Percentiles rank a stretch among this genome's conserved stretches.
phyloP scores from a whole-genome alignment of 352 stramenopile genomes.

The Phytophthora sp. region DNA sequence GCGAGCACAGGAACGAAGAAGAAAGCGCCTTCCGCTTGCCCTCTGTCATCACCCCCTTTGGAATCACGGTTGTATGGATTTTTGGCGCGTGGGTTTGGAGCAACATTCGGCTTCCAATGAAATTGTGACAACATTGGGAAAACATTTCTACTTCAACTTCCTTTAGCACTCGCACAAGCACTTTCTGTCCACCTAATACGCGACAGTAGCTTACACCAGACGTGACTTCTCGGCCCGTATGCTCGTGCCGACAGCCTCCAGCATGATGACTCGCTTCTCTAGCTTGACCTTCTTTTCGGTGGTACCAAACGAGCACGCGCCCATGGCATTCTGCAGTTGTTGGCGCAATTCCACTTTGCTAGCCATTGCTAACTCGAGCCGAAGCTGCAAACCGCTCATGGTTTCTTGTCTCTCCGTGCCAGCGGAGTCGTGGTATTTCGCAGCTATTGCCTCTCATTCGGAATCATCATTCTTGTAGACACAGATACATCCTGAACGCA shows the following conservation, averaged over 20 bases:
- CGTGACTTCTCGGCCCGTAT: neutral
- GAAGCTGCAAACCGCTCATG: neutral
- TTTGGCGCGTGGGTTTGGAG: constrained; percentile 13
- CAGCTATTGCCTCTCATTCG: too few relatives aligned
- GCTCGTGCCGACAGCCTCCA: neutral
- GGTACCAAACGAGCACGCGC: neutral
- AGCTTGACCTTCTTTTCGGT: neutral
- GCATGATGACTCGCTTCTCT: neutral
- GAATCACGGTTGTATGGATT: constrained; percentile 4
- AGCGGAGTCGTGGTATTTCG: too few relatives aligned
- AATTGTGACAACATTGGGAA: constrained; percentile 8
- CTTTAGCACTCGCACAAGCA: too few relatives aligned
- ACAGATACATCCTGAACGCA: too few relatives aligned
- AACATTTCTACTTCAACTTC: neutral
- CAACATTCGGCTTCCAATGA: constrained; percentile 4
- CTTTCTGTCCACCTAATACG: too few relatives aligned
- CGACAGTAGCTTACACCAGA: too few relatives aligned
- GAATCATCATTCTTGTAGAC: too few relatives aligned
- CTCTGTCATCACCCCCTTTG: constrained; percentile 31
- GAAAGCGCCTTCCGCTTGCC: constrained; percentile 42
- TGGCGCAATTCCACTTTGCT: neutral
- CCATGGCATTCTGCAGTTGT: neutral
- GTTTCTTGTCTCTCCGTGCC: neutral
- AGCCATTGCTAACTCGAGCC: neutral
- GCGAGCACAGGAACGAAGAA: constrained; percentile 70